phyloP scores from a whole-genome alignment of 106 monocot species.

The Dioscorea alata region DNA sequence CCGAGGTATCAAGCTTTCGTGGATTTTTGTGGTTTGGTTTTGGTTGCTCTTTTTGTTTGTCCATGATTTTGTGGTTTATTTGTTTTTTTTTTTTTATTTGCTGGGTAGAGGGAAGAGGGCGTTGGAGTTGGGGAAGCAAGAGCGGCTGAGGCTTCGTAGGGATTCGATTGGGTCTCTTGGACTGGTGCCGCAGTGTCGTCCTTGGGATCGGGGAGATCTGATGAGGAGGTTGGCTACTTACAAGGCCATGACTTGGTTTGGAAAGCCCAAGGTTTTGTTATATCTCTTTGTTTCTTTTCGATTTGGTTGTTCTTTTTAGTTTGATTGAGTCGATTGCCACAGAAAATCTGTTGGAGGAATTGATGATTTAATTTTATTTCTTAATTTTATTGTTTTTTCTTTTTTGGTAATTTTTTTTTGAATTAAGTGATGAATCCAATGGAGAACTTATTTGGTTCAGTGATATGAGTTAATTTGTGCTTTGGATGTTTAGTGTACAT shows the following conservation, averaged over 20 bases:
- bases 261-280: conserved; percentile 74
- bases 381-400: no score
- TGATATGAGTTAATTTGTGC: no score
- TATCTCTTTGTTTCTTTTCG: background rate
- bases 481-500: no score
- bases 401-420: no score
- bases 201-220: conserved; percentile 94
- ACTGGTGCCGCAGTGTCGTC: conserved; percentile 51
- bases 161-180: conserved; percentile 1
- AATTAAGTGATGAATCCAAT: background rate
- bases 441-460: no score
- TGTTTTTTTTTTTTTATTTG: background rate
- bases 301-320: background rate
- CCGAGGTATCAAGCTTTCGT: conserved; percentile 12
- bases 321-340: background rate
- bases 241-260: conserved; percentile 99
- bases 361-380: background rate
- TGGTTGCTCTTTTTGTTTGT: background rate
- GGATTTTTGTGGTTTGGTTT: background rate
- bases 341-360: background rate
- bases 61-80: background rate
- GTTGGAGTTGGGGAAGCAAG: conserved; percentile 15
- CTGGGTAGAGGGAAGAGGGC: conserved; percentile 18
- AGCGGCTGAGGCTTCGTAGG: conserved; percentile 11
- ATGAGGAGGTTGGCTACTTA: conserved; percentile 70